A percentile compares a stretch with the other conserved stretches of the same genome.
These are phyloP conservation scores for Saccharum officinarum DNA, from an alignment of 176 grass and related monocot genomes.

Conservation along the genomic window DNA sequence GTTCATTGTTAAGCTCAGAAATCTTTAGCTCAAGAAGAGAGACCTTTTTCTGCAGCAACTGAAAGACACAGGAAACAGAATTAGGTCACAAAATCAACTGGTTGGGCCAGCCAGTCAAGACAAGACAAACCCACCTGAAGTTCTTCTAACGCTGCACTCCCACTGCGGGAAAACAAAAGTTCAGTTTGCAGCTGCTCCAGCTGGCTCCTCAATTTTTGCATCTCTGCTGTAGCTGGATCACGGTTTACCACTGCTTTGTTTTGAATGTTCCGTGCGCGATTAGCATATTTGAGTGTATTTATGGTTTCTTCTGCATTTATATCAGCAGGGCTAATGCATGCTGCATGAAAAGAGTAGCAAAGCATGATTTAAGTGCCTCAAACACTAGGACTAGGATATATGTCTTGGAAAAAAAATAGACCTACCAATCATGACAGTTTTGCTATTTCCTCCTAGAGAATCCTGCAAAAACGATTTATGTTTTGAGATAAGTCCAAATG, in stretches of 20 bases:
- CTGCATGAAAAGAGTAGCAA: constrained; percentile 33
- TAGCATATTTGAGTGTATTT: constrained; percentile 89
- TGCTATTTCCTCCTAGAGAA: constrained; percentile 87
- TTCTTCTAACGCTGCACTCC: constrained; percentile 81
- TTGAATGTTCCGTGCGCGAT: constrained; percentile 83
- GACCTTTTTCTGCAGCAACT: constrained; percentile 83
- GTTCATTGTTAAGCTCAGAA: constrained; percentile 63
- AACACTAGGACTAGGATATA: background rate
- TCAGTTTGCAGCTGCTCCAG: constrained; percentile 81
- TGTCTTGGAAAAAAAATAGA: background rate
- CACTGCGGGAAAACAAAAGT: constrained; percentile 79
- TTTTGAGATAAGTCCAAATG: background rate
- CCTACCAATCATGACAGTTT: constrained; percentile 86
- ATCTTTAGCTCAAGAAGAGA: constrained; percentile 84
- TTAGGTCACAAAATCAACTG: constrained; percentile 19
- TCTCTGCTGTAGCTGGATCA: constrained; percentile 78
- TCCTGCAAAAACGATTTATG: constrained; percentile 48
- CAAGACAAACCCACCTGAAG: constrained; percentile 59
- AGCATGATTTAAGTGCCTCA: constrained; percentile 21
- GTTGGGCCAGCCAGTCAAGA: background rate
- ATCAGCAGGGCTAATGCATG: constrained; percentile 91
- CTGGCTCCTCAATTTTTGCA: constrained; percentile 86
- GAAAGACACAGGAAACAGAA: constrained; percentile 23
- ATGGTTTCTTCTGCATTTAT: constrained; percentile 86
- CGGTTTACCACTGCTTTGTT: constrained; percentile 95